Base-by-base conservation (phyloP, 2,329 filamentous ascomycete species). In the Aspergillus flavus region DNA sequence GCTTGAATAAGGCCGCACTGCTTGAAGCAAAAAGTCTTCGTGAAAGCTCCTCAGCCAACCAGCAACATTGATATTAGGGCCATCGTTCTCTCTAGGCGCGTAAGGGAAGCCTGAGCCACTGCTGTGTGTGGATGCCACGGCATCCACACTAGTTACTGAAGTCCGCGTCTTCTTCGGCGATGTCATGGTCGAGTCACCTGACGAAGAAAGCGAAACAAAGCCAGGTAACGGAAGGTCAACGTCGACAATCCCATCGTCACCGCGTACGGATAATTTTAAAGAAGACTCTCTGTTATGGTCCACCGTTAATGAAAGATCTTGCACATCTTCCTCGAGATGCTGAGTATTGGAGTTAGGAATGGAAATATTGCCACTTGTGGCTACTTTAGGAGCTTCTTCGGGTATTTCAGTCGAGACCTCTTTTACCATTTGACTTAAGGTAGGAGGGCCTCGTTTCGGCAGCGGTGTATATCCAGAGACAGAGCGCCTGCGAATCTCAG, bases 221-320 rank as follows among this genome's bases (percentile, higher is more conserved):
- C 83, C 84, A 46, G 84, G 83, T 23, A 87, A 74, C 2, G 84
- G 83, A 53, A 87, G 81, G 62, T 87, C 84, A 57, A 88, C 85
- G 68, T 88, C 86, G 34, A 88, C 83, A n/a, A 87, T 82, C 1
- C 86, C 86, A 66, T 88, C 86, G 32, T 84, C 82, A 53, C 84
- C 81, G 48, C 84, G 84, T n/a, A 86, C 83, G 0, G 83, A 85
- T 23, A 86, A 69, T 67, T 84, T 86, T 58, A 86, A 68, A 10
- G 79, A 80, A 12, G 81, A 80, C 50, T 83, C 81, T 53, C 80
- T 74, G 7, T 67, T 64, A 61, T 77, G 70, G 36, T 76, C 72
- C 5, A 65, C 68, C 36, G 71, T 66, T 10, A 72, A 71, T 26
- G 69, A 72, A 36, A 71, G 65, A 41, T 75, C 73, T 50, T 66